A percentile compares a stretch with the other conserved stretches of the same genome.
Conservation (phyloP, 495 filamentous ascomycete genomes). For the Aspergillus biplanus region DNA sequence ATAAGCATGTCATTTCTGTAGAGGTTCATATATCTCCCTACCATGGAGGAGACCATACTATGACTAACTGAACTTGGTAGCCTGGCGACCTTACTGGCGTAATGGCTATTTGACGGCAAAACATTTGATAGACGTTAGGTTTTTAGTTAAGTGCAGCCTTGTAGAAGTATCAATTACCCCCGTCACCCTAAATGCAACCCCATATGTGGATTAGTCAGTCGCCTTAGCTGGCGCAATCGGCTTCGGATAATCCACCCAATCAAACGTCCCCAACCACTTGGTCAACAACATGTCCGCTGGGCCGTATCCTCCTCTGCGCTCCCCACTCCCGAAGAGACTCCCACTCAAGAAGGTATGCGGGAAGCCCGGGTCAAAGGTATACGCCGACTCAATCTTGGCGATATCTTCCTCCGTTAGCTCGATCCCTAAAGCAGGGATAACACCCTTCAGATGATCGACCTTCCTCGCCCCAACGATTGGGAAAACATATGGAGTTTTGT, state of each 20-base stretch:
- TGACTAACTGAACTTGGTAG: too few relatives aligned
- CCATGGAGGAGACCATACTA: too few relatives aligned
- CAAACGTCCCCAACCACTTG: constrained; percentile 22
- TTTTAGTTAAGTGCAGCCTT: too few relatives aligned
- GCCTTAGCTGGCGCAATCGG: constrained; percentile 14
- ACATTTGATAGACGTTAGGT: too few relatives aligned
- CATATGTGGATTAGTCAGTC: too few relatives aligned
- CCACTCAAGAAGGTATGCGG: constrained; percentile 25
- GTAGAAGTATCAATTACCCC: too few relatives aligned
- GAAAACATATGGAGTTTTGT: constrained; percentile 68
- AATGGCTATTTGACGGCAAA: too few relatives aligned
- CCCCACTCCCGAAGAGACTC: constrained; percentile 20
- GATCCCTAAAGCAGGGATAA: constrained; percentile 42
- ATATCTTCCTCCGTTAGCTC: constrained; percentile 14
- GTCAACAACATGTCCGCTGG: constrained; percentile 25
- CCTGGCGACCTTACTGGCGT: too few relatives aligned
- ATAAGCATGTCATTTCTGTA: too few relatives aligned
- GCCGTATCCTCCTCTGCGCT: constrained; percentile 15
- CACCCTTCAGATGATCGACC: constrained; percentile 65
- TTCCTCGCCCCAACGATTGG: constrained; percentile 73
- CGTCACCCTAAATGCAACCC: too few relatives aligned
- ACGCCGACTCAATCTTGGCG: constrained; percentile 12
- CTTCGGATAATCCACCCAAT: constrained; percentile 24
- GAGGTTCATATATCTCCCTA: too few relatives aligned
- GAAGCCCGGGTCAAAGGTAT: constrained; percentile 20